Base-by-base conservation (phyloP, 1,139 yeast genomes). In the Debaryomyces sp. region DNA sequence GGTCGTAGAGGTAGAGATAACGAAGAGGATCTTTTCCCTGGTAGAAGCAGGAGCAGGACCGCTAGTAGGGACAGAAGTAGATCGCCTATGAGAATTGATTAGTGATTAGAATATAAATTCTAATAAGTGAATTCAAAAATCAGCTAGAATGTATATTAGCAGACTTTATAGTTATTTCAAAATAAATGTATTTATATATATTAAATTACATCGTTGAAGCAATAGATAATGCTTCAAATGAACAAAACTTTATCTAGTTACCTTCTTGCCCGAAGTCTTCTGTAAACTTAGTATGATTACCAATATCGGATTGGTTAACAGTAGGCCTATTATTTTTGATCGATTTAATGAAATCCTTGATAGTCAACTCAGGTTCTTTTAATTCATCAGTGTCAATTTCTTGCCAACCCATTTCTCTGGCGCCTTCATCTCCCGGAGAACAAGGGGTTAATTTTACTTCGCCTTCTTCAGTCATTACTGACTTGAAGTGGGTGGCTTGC, bases 191-290 rank as follows among this genome's bases (percentile, higher is more conserved):
- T 46, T 42, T 23, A 32, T 37, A 22, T 26, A 29, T 24, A 15
- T 10, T 33, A 35, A 8, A 36, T 8, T 39, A 32, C 33, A 18
- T 37, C 12, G 4, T 0, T n/a, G 13, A 26, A 12, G 18, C 33
- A 17, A 15, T 26, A 15, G 18, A 21, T 37, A 10, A 32, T n/a
- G n/a, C 23, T 13, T 64, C 5, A 48, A 49, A 18, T 51, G 56
- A 36, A 18, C 17, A 4, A 12, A 34, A 34, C 4, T 18, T 4
- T 35, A 22, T 18, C 48, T 61, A 90, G 64, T 89, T 89, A 48
- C 99, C 99, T 68, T 94, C 99, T 63, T 92, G 97, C 44, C 99
- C 99, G 67, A 94, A 95, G 68, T 95, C 99, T 42, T 80, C 80
- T 0, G 99, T 95, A 64, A 95, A 95, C 55, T 89, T 88, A 47